A percentile compares a stretch with the other conserved stretches of the same genome.
These are phyloP conservation scores for Paraglomus occultum DNA, from an alignment of 192 early-diverging fungal genomes.

Conservation along the genomic window DNA sequence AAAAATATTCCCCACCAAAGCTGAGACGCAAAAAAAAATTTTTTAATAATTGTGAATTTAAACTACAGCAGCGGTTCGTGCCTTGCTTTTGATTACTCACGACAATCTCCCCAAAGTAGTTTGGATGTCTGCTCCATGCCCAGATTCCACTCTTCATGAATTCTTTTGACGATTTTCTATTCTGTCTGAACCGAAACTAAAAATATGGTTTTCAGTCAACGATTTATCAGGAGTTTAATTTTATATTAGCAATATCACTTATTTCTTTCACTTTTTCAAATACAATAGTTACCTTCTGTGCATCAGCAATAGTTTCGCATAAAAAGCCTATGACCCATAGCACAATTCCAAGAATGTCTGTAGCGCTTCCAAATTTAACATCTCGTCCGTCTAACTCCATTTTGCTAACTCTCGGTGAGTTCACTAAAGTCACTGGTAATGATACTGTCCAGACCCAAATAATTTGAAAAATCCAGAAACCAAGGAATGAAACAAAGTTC, in stretches of 20 bases:
- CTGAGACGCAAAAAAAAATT: neutral
- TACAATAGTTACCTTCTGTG: conserved; percentile 3
- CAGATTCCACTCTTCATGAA: conserved; percentile 25
- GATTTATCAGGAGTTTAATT: neutral
- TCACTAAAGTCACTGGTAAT: conserved; percentile 27
- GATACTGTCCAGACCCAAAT: conserved; percentile 28
- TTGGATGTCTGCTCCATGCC: conserved; percentile 30
- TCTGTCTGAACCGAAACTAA: conserved; percentile 17
- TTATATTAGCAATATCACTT: too few relatives aligned
- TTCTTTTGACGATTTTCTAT: conserved; percentile 9
- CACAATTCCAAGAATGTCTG: conserved; percentile 21
- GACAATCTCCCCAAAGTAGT: conserved; percentile 33
- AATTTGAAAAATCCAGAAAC: conserved; percentile 29
- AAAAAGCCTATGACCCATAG: conserved; percentile 19
- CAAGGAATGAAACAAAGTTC: conserved; percentile 7
- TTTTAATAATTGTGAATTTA: neutral
- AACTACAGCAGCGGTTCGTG: neutral
- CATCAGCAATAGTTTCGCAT: conserved; percentile 17
- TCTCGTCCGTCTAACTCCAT: neutral
- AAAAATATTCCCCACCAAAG: conserved; percentile 32
- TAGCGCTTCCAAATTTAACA: conserved; percentile 18
- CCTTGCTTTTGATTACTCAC: neutral
- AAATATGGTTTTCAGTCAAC: neutral
- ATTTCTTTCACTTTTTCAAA: too few relatives aligned
- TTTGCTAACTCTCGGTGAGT: conserved; percentile 24